Evolutionary conservation across 2,329 filamentous ascomycete species (phyloP).

Genomic region (Phoma herbarum): DNA sequence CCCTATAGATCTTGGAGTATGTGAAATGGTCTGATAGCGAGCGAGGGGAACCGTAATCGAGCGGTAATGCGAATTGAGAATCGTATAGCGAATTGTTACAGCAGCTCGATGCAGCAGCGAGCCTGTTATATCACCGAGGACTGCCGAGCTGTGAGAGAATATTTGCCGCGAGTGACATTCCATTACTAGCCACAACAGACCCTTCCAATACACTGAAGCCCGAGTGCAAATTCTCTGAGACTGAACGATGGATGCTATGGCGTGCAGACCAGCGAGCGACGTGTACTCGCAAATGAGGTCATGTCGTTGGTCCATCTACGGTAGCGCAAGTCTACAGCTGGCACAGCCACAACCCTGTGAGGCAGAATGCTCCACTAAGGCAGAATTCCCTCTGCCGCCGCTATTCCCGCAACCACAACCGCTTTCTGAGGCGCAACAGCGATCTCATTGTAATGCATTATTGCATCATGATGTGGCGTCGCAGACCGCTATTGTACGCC

Average conservation of each 20-base stretch:
- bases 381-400: conserved; percentile 27
- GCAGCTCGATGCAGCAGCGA: background rate
- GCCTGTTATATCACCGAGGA: conserved; percentile 7
- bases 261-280: conserved; percentile 23
- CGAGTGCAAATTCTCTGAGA: conserved; percentile 2
- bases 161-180: conserved; percentile 3
- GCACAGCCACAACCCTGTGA: conserved; percentile 38
- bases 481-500: background rate
- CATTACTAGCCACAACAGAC: background rate
- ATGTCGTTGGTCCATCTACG: conserved; percentile 7
- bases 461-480: conserved; percentile 12
- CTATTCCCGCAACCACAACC: conserved; percentile 18
- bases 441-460: conserved; percentile 3
- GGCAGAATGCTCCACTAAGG: conserved; percentile 35
- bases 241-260: conserved; percentile 12
- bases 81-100: conserved; percentile 2
- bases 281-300: conserved; percentile 19
- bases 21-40: background rate
- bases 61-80: conserved; percentile 1
- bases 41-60: conserved; percentile 1
- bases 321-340: conserved; percentile 8
- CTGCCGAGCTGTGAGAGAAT: conserved; percentile 5
- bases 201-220: background rate
- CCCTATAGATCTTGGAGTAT: conserved; percentile 3
- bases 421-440: background rate